Percentiles rank a stretch among this genome's conserved stretches.
Evolutionary conservation across 345 rosid species (phyloP).

Genomic region (Lumnitzera racemosa): DNA sequence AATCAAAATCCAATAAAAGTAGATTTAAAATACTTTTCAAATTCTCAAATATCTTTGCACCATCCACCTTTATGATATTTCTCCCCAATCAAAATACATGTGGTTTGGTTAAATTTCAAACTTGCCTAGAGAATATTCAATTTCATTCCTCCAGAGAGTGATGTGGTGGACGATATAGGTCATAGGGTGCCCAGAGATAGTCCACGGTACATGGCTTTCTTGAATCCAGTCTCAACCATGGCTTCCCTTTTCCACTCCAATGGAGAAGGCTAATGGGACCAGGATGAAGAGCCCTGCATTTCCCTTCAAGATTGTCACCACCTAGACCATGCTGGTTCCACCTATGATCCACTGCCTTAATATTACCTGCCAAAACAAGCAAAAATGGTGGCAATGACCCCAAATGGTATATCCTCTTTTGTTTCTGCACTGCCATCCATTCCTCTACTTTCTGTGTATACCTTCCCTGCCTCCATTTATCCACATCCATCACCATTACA

Average conservation of each 20-base stretch:
- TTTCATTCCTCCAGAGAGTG: constrained; percentile 25
- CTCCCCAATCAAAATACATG: too few relatives aligned
- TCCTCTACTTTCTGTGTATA: constrained; percentile 39
- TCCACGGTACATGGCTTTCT: constrained; percentile 44
- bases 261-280: constrained; percentile 52
- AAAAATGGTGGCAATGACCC: constrained; percentile 50
- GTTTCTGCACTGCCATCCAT: constrained; percentile 51
- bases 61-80: too few relatives aligned
- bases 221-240: constrained; percentile 47
- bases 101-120: too few relatives aligned
- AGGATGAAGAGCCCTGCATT: constrained; percentile 39
- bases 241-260: constrained; percentile 61
- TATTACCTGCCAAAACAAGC: constrained; percentile 47
- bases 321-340: constrained; percentile 59
- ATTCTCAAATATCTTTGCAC: too few relatives aligned
- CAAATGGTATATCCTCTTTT: constrained; percentile 42
- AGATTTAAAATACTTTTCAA: too few relatives aligned
- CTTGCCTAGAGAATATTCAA: neutral
- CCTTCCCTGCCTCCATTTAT: constrained; percentile 39
- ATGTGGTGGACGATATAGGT: constrained; percentile 29
- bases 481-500: constrained; percentile 44
- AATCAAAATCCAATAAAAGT: too few relatives aligned
- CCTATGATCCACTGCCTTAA: constrained; percentile 41
- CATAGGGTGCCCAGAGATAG: constrained; percentile 48
- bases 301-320: constrained; percentile 41